phyloP scores from a whole-genome alignment of 2,329 filamentous ascomycete genomes.

The Calonectria naviculata region DNA sequence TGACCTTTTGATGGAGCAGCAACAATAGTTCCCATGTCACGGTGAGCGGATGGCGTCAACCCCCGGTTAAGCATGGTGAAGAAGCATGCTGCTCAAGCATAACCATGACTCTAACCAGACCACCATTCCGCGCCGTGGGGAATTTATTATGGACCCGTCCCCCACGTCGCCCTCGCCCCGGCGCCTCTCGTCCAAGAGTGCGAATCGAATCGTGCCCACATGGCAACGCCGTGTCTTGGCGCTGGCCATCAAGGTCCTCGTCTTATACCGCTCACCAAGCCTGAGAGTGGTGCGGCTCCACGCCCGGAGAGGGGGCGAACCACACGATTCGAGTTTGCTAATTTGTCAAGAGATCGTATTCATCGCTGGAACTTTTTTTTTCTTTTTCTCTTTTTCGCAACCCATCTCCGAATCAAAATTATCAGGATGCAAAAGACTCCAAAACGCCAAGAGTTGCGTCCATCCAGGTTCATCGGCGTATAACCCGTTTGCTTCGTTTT shows the following conservation, averaged over 20 bases:
- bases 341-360: not conserved
- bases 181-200: not conserved
- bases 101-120: not conserved
- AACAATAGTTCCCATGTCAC: not conserved
- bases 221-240: slow-evolving; percentile 24
- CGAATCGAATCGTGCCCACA: not conserved
- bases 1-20: slow-evolving; percentile 4
- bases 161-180: not conserved
- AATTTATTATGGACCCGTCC: not conserved
- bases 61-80: slow-evolving; percentile 13
- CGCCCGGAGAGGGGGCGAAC: not conserved
- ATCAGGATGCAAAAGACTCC: not conserved
- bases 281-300: not conserved
- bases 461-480: slow-evolving; percentile 5
- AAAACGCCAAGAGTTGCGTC: slow-evolving; percentile 3
- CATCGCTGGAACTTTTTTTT: not conserved
- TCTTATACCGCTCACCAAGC: slow-evolving; percentile 22
- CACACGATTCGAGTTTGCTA: not conserved
- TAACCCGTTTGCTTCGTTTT: not conserved
- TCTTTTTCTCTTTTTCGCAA: not conserved
- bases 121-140: not conserved
- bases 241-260: slow-evolving; percentile 40
- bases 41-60: not conserved
- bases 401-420: not conserved
- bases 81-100: slow-evolving; percentile 16